Evolutionary conservation across 1,284 basidiomycete species (phyloP), one percentile per base, ranked within the genome.

Genomic region (Fomitiporia mediterranea): DNA sequence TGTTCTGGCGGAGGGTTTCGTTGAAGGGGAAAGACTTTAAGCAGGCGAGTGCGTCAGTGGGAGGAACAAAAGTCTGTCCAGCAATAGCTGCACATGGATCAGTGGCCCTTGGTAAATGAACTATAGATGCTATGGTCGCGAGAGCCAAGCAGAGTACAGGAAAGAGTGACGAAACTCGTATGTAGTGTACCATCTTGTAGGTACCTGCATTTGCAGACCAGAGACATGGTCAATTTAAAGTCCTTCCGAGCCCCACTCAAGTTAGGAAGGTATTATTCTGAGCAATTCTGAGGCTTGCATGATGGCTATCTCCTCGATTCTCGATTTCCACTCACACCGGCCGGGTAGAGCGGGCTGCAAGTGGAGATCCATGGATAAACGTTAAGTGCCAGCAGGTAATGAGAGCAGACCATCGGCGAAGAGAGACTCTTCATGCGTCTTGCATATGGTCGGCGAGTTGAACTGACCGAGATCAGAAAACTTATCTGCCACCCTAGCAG

Each of bases 1-100:
- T 78, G 65, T 84, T 84, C 65, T 83, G 76, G 23, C 79, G 74
- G 21, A 84, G 68, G 6, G 79, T 82, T 64, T 83, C 80, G 62
- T 83, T 82, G 72, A 84, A 84, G 0, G 81, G 78, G 66, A 84
- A 84, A 6, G 46, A 54, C 44, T 54, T 58, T 17, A 54, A 25
- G 38, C 57, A 58, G 30, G 57, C 57, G 19, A 58, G 47, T 49
- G 57, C 57, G n/a, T 58, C 44, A 34, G 43, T n/a, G 8, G 57
- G 57, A 19, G 39, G 11, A 19, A 32, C 57, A 35, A 58, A 58
- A 8, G 43, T 42, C 19, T 54, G 28, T 25, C 57, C 57, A 8
- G 52, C 57, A 17, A 58, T 54, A 3, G 9, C 35, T 17, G 52
- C 52, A 40, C 57, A 58, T 5, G 57, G 57, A 43, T 58, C 57